Conservation (phyloP, 1,284 basidiomycete genomes). For the Trichosporon inkin region DNA sequence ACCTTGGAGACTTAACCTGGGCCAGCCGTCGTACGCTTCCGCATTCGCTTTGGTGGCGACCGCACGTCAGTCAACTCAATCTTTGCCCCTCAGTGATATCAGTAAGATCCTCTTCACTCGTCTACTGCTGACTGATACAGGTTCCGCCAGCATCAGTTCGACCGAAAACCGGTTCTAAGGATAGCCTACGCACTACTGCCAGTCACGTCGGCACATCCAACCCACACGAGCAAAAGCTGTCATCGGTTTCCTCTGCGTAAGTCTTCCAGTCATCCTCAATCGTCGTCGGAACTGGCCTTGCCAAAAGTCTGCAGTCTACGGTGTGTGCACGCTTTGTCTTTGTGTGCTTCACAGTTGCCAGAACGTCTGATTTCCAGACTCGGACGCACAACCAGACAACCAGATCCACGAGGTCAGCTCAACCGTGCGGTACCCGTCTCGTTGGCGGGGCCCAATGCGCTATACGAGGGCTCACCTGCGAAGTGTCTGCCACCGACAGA, state of each 20-base stretch:
- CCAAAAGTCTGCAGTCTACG: background rate
- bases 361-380: background rate
- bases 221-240: conserved; percentile 7
- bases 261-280: background rate
- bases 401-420: background rate
- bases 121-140: background rate
- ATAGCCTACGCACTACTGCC: background rate
- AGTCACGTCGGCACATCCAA: background rate
- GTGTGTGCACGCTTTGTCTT: background rate
- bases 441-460: background rate
- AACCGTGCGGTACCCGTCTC: background rate
- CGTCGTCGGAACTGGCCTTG: background rate
- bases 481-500: background rate
- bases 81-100: background rate
- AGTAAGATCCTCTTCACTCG: background rate
- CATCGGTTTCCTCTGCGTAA: background rate
- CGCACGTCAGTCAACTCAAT: background rate
- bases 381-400: background rate
- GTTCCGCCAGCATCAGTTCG: background rate
- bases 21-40: background rate
- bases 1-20: background rate
- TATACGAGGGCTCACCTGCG: background rate
- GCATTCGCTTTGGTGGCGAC: conserved; percentile 1
- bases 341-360: background rate
- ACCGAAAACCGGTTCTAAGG: background rate